A percentile compares a stretch with the other conserved stretches of the same genome.
Evolutionary conservation across 306 rosid genomes (phyloP).

Genomic region (Citrullus mucosospermus): DNA sequence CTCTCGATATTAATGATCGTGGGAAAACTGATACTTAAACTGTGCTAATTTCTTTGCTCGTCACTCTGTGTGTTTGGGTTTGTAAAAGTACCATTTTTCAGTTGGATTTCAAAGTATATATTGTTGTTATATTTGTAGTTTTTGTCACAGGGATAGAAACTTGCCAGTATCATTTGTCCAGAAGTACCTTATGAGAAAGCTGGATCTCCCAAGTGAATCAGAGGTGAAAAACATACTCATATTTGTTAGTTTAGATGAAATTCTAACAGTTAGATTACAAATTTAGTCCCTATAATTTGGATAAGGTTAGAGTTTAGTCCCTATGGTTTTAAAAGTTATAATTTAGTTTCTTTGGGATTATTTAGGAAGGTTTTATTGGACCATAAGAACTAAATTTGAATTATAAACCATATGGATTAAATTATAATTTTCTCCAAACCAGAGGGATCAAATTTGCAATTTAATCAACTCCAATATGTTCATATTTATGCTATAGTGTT

Average conservation of each 20-base stretch:
- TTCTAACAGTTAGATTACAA: not conserved
- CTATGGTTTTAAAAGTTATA: too few species aligned
- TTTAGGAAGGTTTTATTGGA: too few species aligned
- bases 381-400: too few species aligned
- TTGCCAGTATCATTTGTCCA: slow-evolving; percentile 47
- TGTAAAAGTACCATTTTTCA: not conserved
- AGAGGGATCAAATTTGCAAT: too few species aligned
- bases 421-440: too few species aligned
- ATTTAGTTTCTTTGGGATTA: too few species aligned
- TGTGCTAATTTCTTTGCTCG: not conserved
- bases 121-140: slow-evolving; percentile 1
- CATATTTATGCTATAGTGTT: too few species aligned
- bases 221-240: slow-evolving; percentile 34
- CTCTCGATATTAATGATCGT: not conserved
- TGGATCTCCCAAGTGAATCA: slow-evolving; percentile 44
- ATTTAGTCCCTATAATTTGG: too few species aligned
- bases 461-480: too few species aligned
- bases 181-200: slow-evolving; percentile 52
- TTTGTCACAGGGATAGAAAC: slow-evolving; percentile 48
- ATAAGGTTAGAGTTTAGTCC: too few species aligned
- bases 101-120: slow-evolving; percentile 4
- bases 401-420: too few species aligned
- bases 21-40: not conserved
- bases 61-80: not conserved
- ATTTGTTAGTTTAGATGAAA: not conserved